Evolutionary conservation across 805 yeast species (phyloP), one percentile per base, ranked within the genome.

Genomic region (Debaryomyces prosopidis): DNA sequence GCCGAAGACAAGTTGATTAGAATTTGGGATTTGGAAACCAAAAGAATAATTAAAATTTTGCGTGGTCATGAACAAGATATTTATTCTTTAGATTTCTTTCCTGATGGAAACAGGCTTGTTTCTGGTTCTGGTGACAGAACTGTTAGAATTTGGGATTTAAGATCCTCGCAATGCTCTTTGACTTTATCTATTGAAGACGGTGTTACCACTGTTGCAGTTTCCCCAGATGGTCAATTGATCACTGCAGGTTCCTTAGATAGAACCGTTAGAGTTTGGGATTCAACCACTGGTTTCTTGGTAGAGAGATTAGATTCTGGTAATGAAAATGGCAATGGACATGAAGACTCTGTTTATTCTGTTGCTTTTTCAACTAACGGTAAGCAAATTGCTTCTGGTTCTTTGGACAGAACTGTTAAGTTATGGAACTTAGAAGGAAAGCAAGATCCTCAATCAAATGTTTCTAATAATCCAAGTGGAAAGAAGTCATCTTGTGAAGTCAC

Each of bases 1-100:
- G 92, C 94, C 34, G 95, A 87, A 68, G 95, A 87, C 66, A 86
- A 85, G 65, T 79, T 87, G 53, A 94, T 94, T 57, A 82, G 98
- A 66, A 91, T 92, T 59, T 92, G 99, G 99, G 97, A 92, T 65
- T 81, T 92, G 63, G 79, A 87, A 42, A 82, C 92, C 23, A 80
- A 87, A 66, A 82, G 91, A 60, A 87, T 91, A 59, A 87, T 90
- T 53, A 86, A 87, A 69, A 85, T 88, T 55, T 76, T 92, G 63
- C 79, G 84, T 51, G 99, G 99, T 42, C 98, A 92, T 65, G 97
- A 91, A 67, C 99, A 94, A 74, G 99, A 92, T 70, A 91, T 92
- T 55, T 94, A 92, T 70, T 91, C 97, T 10, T 77, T 92, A 55
- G 97, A 89, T 69, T 94, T 88, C 67, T 88, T 92, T 80, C 92